Percentiles rank a stretch among this genome's conserved stretches.
phyloP scores from a whole-genome alignment of 1,284 basidiomycete species.

The Meira nashicola region DNA sequence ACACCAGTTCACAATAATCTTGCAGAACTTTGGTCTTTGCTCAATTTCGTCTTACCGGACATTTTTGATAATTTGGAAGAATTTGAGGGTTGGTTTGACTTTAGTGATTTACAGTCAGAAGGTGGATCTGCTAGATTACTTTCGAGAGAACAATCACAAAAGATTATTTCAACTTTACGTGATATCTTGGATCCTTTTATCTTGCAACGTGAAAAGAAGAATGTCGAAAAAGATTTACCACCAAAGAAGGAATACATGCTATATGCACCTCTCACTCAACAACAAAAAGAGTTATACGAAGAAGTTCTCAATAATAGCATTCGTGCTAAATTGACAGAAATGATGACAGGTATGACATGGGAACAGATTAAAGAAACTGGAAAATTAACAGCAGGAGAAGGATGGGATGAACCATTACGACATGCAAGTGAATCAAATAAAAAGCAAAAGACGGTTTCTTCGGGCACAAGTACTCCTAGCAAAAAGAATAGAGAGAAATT shows the following conservation, averaged over 20 bases:
- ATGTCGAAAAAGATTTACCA: slow-evolving; percentile 45
- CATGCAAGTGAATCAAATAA: slow-evolving; percentile 18
- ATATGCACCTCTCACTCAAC: slow-evolving; percentile 77
- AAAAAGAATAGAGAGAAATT: slow-evolving; percentile 11
- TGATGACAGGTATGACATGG: slow-evolving; percentile 37
- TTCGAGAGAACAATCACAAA: slow-evolving; percentile 62
- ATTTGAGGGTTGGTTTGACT: slow-evolving; percentile 84
- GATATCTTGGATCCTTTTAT: slow-evolving; percentile 50
- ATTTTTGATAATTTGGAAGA: slow-evolving; percentile 84
- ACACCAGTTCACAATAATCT: slow-evolving; percentile 94
- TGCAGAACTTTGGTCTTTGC: slow-evolving; percentile 83
- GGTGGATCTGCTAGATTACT: slow-evolving; percentile 22
- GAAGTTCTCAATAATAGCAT: slow-evolving; percentile 53
- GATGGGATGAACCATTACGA: slow-evolving; percentile 12
- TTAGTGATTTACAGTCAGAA: slow-evolving; percentile 16
- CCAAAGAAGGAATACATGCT: slow-evolving; percentile 63
- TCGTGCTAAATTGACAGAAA: slow-evolving; percentile 39
- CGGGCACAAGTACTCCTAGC: slow-evolving; percentile 13
- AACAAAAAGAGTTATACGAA: slow-evolving; percentile 79
- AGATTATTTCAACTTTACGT: slow-evolving; percentile 51
- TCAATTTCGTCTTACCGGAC: slow-evolving; percentile 66
- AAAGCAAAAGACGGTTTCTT: not conserved
- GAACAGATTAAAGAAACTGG: slow-evolving; percentile 27
- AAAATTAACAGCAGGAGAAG: slow-evolving; percentile 5
- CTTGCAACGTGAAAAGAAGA: slow-evolving; percentile 42